Base-by-base conservation (phyloP, 2,329 filamentous ascomycete species). In the Claviceps arundinis region DNA sequence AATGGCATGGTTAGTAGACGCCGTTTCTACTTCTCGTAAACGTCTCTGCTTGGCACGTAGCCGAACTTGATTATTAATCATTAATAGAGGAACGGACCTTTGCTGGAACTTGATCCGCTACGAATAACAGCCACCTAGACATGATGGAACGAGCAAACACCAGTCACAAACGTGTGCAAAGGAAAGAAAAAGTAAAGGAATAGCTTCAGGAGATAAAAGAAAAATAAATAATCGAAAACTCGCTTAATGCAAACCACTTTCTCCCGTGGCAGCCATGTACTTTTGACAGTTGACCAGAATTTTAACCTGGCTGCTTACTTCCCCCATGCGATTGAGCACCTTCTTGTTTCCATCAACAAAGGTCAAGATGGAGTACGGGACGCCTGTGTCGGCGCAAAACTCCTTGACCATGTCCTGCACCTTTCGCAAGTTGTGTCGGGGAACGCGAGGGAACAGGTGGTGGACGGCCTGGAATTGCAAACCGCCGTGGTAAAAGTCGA, bases 381-480 rank as follows among this genome's bases (percentile, higher is more conserved):
- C 81, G 4, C 71, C 71, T 1, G 80, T 80, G 26, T 85, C 79
- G n/a, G 75, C 65, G 62, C 79, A 84, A 58, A 85, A 87, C 44
- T 80, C 75, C 59, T 71, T 74, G 1, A 84, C 80, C 44, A 83
- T 62, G 53, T 65, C 69, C 66, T 86, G 82, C 2, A 76, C 73
- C 56, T 70, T 68, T 50, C 84, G 73, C 9, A 87, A 67, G 62
- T 87, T 87, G 64, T 87, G 84, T 24, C 83, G 68, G 1, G 84
- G 84, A 50, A 86, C 73, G 4, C 84, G 73, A 2, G 84, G 83
- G 60, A 82, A 87, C 11, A 87, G 65, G 58, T 87, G 83, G 64
- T 87, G 83, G 2, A 86, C 76, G 6, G 78, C 82, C 65, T 87
- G 84, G 67, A 87, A 87, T 66, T 87, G 84, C 30, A 87, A 70